Conservation (phyloP, 768 basidiomycete genomes). For the Phlebiopsis flavidoalba region DNA sequence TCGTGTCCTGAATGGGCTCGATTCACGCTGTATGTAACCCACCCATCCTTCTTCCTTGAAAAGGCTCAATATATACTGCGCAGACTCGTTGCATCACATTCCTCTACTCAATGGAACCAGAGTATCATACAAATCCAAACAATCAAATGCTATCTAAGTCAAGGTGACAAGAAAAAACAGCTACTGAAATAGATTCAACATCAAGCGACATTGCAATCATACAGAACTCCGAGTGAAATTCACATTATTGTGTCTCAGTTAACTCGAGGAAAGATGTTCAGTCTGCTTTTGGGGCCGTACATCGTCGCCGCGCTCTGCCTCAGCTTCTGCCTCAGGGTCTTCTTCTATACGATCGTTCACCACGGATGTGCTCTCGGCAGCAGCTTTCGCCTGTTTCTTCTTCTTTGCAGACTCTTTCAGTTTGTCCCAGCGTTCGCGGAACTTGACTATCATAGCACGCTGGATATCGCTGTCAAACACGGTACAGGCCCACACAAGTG, state of each 20-base stretch:
- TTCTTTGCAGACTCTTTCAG: slow-evolving; percentile 83
- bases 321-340: slow-evolving; percentile 64
- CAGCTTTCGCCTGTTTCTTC: slow-evolving; percentile 71
- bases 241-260: not conserved
- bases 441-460: slow-evolving; percentile 81
- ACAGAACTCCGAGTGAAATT: not conserved
- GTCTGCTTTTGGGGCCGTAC: slow-evolving; percentile 7
- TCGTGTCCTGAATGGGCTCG: no score
- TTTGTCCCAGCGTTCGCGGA: slow-evolving; percentile 86
- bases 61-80: not conserved
- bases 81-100: not conserved
- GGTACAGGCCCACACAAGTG: no score
- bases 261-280: slow-evolving; percentile 1
- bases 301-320: slow-evolving; percentile 31
- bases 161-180: not conserved
- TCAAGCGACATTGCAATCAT: no score
- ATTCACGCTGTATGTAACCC: no score
- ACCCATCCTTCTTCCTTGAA: not conserved
- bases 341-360: slow-evolving; percentile 67
- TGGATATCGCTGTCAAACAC: slow-evolving; percentile 25
- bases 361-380: slow-evolving; percentile 41
- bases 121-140: not conserved
- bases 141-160: not conserved
- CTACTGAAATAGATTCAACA: not conserved
- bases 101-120: not conserved